phyloP scores from a whole-genome alignment of 352 stramenopile genomes.

The Stramenopiles sp. region DNA sequence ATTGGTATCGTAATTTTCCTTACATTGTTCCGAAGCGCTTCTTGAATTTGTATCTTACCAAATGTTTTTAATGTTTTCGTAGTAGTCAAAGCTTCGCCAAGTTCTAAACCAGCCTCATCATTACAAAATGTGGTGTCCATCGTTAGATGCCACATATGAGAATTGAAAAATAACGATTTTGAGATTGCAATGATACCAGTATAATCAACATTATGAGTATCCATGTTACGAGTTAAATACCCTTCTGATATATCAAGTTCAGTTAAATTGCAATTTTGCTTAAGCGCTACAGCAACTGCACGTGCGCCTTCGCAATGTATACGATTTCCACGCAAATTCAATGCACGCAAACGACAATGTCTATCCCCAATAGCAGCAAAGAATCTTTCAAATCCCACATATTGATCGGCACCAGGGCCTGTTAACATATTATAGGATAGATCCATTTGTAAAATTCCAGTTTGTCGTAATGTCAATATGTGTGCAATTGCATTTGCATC shows the following conservation, averaged over 20 bases:
- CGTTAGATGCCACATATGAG: background rate
- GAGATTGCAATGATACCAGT: background rate
- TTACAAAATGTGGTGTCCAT: background rate
- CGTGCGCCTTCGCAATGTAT: slow-evolving; percentile 9
- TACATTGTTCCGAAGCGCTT: background rate
- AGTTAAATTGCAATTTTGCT: slow-evolving; percentile 12
- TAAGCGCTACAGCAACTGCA: slow-evolving; percentile 12
- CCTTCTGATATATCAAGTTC: slow-evolving; percentile 10
- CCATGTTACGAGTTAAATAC: background rate
- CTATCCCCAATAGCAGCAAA: background rate
- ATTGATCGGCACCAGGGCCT: background rate
- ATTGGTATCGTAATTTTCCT: background rate
- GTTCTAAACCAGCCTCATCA: background rate
- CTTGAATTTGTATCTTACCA: background rate
- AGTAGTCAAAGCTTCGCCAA: background rate
- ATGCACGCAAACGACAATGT: slow-evolving; percentile 7
- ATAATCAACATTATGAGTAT: background rate
- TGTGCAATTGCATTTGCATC: background rate
- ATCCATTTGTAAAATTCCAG: slow-evolving; percentile 6
- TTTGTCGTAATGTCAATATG: background rate
- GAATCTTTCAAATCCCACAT: slow-evolving; percentile 5
- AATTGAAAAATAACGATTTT: background rate
- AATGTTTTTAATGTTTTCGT: slow-evolving; percentile 4
- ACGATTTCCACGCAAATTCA: slow-evolving; percentile 15
- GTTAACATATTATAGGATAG: slow-evolving; percentile 3